Conservation (phyloP, 2,329 filamentous ascomycete genomes). For the Diaporthe eres region DNA sequence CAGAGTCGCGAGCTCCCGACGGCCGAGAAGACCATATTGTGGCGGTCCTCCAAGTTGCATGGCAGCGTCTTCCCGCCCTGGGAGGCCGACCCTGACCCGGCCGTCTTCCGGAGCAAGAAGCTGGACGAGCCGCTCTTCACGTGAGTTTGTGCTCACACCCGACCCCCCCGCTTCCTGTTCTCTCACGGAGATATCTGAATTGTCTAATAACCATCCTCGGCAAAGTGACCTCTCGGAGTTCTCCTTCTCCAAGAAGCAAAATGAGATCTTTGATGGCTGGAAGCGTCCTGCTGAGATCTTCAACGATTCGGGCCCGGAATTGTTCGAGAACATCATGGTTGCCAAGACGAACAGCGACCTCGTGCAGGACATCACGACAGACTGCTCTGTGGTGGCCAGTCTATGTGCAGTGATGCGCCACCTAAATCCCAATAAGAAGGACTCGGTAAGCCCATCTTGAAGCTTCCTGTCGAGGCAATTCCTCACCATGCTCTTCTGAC, state of each 20-base stretch:
- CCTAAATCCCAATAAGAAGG: slow-evolving; percentile 73
- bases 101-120: slow-evolving; percentile 71
- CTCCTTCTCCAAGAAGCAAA: slow-evolving; percentile 81
- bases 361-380: slow-evolving; percentile 94
- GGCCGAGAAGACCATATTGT: slow-evolving; percentile 81
- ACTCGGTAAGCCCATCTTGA: slow-evolving; percentile 67
- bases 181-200: background rate
- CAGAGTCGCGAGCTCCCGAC: slow-evolving; percentile 75
- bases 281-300: slow-evolving; percentile 80
- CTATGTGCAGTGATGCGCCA: slow-evolving; percentile 85
- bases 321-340: slow-evolving; percentile 47
- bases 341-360: slow-evolving; percentile 77
- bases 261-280: slow-evolving; percentile 86
- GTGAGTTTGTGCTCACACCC: slow-evolving; percentile 60
- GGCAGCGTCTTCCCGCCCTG: slow-evolving; percentile 89
- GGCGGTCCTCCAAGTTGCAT: slow-evolving; percentile 84
- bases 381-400: slow-evolving; percentile 97
- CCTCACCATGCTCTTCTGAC: slow-evolving; percentile 22
- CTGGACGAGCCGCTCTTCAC: slow-evolving; percentile 68
- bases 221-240: slow-evolving; percentile 78
- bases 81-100: slow-evolving; percentile 72
- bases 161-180: slow-evolving; percentile 25
- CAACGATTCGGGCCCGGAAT: slow-evolving; percentile 49
- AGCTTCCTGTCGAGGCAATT: background rate
- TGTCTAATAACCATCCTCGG: slow-evolving; percentile 44